Percentiles rank a stretch among this genome's conserved stretches.
phyloP scores from a whole-genome alignment of 139 green algal genomes.

The Spirogloea muscicola region DNA sequence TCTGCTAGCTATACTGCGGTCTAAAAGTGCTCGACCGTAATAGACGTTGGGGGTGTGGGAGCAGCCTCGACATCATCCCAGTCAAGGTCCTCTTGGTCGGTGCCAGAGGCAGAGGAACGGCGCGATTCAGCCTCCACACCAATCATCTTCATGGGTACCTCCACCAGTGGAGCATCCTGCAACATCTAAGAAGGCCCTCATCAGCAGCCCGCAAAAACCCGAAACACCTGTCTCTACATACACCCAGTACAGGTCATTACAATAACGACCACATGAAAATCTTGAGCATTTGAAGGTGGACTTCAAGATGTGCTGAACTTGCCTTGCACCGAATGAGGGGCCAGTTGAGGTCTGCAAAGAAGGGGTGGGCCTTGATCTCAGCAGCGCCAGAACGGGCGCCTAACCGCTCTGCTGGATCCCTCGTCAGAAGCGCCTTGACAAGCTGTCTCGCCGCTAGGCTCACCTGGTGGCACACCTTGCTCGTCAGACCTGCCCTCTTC shows the following conservation, averaged over 20 bases:
- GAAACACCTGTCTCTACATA: too few species aligned
- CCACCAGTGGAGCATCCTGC: constrained; percentile 3
- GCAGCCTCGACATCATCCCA: constrained; percentile 37
- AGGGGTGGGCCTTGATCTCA: constrained; percentile 90
- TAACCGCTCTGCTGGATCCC: constrained; percentile 66
- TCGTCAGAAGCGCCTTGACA: constrained; percentile 75
- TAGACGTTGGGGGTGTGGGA: constrained; percentile 12
- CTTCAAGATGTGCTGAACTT: too few species aligned
- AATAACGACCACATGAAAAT: too few species aligned
- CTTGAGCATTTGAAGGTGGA: too few species aligned
- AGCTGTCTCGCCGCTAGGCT: constrained; percentile 59
- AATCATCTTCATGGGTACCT: constrained; percentile 15
- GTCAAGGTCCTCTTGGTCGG: constrained; percentile 25
- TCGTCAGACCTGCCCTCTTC: too few species aligned
- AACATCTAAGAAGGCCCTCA: background rate
- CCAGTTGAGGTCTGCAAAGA: constrained; percentile 87
- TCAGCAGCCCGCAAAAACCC: too few species aligned
- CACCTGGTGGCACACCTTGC: too few species aligned
- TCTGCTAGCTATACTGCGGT: too few species aligned
- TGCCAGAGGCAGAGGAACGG: background rate
- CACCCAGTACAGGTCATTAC: too few species aligned
- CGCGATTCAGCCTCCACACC: background rate
- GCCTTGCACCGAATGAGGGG: constrained; percentile 67
- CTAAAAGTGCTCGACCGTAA: too few species aligned
- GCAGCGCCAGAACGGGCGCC: constrained; percentile 74